A percentile compares a stretch with the other conserved stretches of the same genome.
Conservation (phyloP, 1,284 basidiomycete species). For the Hymenochaete sp. region DNA sequence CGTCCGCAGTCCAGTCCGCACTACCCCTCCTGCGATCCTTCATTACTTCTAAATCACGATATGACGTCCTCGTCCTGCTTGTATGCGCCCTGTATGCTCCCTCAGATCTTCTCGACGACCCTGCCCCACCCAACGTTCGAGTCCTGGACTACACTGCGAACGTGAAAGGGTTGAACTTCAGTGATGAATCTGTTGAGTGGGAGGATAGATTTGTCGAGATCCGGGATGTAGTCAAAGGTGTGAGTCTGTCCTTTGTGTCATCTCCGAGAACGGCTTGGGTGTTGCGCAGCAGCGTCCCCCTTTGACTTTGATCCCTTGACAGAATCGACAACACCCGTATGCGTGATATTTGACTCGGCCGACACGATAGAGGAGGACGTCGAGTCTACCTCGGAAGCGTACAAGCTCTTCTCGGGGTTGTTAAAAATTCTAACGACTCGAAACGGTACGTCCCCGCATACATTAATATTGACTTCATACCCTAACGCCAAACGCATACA, state of each 20-base stretch:
- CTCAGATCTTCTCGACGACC: slow-evolving; percentile 28
- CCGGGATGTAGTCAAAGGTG: slow-evolving; percentile 35
- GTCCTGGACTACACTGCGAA: slow-evolving; percentile 44
- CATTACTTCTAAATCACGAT: slow-evolving; percentile 24
- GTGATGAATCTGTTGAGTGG: slow-evolving; percentile 27
- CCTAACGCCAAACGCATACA: background rate
- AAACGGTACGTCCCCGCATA: slow-evolving; percentile 29
- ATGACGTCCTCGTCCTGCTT: slow-evolving; percentile 38
- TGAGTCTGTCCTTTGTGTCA: slow-evolving; percentile 23
- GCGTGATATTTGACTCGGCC: slow-evolving; percentile 57
- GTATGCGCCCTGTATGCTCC: slow-evolving; percentile 56
- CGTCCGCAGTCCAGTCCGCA: slow-evolving; percentile 53
- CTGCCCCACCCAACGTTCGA: slow-evolving; percentile 23
- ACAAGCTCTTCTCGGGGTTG: slow-evolving; percentile 41
- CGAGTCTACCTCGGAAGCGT: slow-evolving; percentile 44
- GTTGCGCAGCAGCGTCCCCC: background rate
- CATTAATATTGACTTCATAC: background rate
- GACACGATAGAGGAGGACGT: slow-evolving; percentile 54
- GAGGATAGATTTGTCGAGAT: slow-evolving; percentile 29
- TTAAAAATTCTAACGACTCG: slow-evolving; percentile 36
- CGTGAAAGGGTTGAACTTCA: slow-evolving; percentile 45
- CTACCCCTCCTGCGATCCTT: slow-evolving; percentile 46
- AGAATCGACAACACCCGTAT: slow-evolving; percentile 32
- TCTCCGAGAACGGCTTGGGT: background rate
- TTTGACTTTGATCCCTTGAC: background rate